phyloP scores from a whole-genome alignment of 2,329 filamentous ascomycete genomes.

The Pseudocercospora pini-densiflorae region DNA sequence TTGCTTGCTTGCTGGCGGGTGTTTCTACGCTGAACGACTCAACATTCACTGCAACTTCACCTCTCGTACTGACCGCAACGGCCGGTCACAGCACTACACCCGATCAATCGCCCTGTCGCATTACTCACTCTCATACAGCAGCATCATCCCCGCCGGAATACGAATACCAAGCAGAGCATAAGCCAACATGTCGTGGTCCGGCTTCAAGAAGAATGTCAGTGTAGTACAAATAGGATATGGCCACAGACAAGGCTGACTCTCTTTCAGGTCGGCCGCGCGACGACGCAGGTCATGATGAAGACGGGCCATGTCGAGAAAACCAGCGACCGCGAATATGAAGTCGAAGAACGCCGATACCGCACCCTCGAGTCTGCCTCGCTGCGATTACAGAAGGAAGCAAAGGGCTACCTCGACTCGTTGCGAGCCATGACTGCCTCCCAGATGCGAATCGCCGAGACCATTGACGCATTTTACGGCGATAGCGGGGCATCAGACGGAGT shows the following conservation, averaged over 20 bases:
- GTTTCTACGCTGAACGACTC: not conserved
- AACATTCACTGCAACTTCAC: not conserved
- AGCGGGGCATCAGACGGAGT: constrained; percentile 93
- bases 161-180: constrained; percentile 5
- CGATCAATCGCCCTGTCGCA: constrained; percentile 12
- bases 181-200: constrained; percentile 65
- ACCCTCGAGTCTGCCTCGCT: constrained; percentile 96
- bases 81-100: constrained; percentile 7
- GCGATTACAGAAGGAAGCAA: constrained; percentile 94
- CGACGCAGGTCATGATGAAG: constrained; percentile 99
- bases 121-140: not conserved
- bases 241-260: constrained; percentile 56
- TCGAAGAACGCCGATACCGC: constrained; percentile 88
- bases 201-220: constrained; percentile 44
- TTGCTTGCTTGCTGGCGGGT: not conserved
- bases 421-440: constrained; percentile 99
- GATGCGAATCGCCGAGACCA: constrained; percentile 99
- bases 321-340: constrained; percentile 97
- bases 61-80: constrained; percentile 4
- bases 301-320: constrained; percentile 98
- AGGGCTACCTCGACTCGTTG: constrained; percentile 94
- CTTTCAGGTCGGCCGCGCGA: constrained; percentile 98
- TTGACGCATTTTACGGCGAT: constrained; percentile 98
- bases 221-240: not conserved
- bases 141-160: not conserved